Base-by-base conservation (phyloP, 108 stramenopile species). In the Aurantiochytrium sp. region DNA sequence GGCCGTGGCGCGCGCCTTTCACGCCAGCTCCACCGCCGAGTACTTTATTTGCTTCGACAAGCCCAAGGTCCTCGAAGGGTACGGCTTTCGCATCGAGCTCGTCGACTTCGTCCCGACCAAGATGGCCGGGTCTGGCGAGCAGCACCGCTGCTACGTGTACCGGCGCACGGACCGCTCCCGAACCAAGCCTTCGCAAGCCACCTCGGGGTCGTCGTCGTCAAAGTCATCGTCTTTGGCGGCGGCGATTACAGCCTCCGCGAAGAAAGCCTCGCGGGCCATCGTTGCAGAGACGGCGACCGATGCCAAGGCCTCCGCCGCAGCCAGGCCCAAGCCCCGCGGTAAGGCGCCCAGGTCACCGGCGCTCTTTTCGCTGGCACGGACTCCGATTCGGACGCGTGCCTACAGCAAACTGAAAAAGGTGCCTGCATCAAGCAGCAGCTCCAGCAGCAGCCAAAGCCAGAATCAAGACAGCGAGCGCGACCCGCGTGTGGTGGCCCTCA, bases 41-140 rank as follows among this genome's bases (percentile, higher is more conserved):
- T 81, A 37, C 22, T 81, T 81, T 37, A 81, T 81, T 22, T 81
- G 69, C 69, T 81, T 81, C 22, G 69, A 81, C 42, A 81, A 81
- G 69, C 41, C 37, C 24, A 81, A 81, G 42, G 42, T 81, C 69
- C 37, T 81, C 37, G 42, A 45, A 15, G 37, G 24, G 34, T 45
- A 81, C 22, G 69, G 69, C 42, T 81, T 81, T 30, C 24, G 27
- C 41, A n/a, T 81, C n/a, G 42, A 39, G 37, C 42, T 81, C 10
- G 37, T 81, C 24, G 69, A 81, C 69, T 81, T 81, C 27, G 69
- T 81, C 10, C 41, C 69, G 37, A 81, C 69, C 69, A 81, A 81
- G 22, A 81, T 81, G 69, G 69, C 69, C 6, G 69, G 69, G 4
- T 81, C 69, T 37, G 69, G 69, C 4, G 69, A 81, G 22, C 69